phyloP scores from a whole-genome alignment of 176 grass and related monocot species.

The Phragmites australis region DNA sequence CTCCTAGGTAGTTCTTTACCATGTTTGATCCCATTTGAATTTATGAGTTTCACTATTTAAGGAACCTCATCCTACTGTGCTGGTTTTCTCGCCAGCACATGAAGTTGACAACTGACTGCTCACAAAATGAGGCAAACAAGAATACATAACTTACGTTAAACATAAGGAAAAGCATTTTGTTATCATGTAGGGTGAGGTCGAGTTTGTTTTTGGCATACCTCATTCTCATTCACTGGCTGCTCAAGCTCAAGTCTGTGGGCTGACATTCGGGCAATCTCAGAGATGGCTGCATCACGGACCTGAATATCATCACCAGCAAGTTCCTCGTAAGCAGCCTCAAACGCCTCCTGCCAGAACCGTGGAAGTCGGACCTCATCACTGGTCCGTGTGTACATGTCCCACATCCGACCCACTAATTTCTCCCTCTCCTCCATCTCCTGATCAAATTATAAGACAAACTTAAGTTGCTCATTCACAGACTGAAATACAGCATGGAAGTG shows the following conservation, averaged over 20 bases:
- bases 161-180: neutral
- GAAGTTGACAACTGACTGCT: no score
- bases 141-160: neutral
- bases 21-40: no score
- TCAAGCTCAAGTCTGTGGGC: constrained; percentile 67
- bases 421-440: constrained; percentile 96
- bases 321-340: constrained; percentile 89
- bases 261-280: constrained; percentile 80
- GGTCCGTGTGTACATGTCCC: constrained; percentile 81
- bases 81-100: no score
- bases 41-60: no score
- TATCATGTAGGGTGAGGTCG: neutral
- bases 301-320: constrained; percentile 68
- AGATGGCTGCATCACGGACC: constrained; percentile 55
- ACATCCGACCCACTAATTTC: constrained; percentile 83
- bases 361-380: constrained; percentile 57
- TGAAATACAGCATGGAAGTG: neutral
- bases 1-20: no score
- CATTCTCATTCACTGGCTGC: constrained; percentile 41
- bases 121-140: neutral
- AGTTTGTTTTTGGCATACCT: constrained; percentile 22
- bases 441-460: neutral
- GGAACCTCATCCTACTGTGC: no score
- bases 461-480: constrained; percentile 1
- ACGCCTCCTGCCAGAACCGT: constrained; percentile 82